Percentiles rank a stretch among this genome's conserved stretches.
Conservation (phyloP, 139 green algal genomes). For the Coelastrella sp. region DNA sequence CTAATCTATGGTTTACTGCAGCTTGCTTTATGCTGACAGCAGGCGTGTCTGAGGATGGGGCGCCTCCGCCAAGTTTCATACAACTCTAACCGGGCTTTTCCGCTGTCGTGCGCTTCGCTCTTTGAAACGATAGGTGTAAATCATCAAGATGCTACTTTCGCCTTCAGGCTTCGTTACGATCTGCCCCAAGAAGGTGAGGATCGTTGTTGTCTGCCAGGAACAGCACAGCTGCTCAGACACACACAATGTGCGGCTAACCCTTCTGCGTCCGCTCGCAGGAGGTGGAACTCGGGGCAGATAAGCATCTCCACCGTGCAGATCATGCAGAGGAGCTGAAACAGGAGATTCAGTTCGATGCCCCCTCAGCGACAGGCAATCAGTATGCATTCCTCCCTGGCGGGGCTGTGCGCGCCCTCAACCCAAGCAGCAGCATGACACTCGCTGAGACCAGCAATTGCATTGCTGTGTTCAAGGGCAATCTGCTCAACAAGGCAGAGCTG, state of each 20-base stretch:
- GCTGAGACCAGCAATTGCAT: conserved; percentile 23
- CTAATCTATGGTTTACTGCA: neutral
- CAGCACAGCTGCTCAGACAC: neutral
- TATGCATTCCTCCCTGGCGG: conserved; percentile 46
- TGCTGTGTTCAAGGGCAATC: conserved; percentile 47
- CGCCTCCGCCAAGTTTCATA: neutral
- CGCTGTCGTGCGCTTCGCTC: neutral
- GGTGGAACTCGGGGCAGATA: conserved; percentile 40
- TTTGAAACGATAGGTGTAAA: neutral
- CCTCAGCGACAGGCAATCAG: conserved; percentile 13
- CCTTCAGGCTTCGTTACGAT: conserved; percentile 35
- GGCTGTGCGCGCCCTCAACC: conserved; percentile 46
- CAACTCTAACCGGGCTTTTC: neutral
- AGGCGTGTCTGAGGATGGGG: neutral
- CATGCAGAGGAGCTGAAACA: conserved; percentile 35
- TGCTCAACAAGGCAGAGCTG: conserved; percentile 46
- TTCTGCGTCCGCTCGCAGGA: neutral
- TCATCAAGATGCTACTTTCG: conserved; percentile 21
- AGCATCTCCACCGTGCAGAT: conserved; percentile 35
- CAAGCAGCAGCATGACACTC: conserved; percentile 43
- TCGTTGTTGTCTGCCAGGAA: neutral
- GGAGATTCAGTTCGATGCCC: conserved; percentile 30
- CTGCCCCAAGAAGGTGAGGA: conserved; percentile 39
- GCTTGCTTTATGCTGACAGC: neutral
- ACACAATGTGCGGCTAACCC: neutral